A percentile compares a stretch with the other conserved stretches of the same genome.
Conservation (phyloP, 495 filamentous ascomycete genomes). For the Podospora pseudoanserina region DNA sequence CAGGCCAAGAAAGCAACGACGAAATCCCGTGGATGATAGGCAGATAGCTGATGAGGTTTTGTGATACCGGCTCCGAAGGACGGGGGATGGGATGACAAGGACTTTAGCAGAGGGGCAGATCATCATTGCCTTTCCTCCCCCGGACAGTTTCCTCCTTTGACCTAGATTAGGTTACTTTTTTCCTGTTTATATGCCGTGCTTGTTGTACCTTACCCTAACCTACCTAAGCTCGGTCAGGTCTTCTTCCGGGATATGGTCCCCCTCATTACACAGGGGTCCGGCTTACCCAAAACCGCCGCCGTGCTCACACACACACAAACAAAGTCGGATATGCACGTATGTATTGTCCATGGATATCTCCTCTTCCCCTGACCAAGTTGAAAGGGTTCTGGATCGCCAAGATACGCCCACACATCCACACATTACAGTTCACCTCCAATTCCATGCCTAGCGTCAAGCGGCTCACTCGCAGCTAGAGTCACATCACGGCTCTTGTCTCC, state of each 20-base stretch:
- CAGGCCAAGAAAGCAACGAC: conserved; percentile 1
- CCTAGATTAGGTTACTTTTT: neutral
- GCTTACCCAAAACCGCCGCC: neutral
- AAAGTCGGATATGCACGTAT: neutral
- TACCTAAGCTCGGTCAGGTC: neutral
- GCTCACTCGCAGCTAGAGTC: neutral
- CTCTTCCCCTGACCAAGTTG: neutral
- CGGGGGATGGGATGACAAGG: neutral
- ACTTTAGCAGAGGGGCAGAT: neutral
- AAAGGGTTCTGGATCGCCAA: neutral
- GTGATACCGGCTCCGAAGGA: conserved; percentile 1
- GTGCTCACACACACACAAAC: neutral
- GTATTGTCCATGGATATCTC: neutral
- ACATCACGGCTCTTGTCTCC: neutral
- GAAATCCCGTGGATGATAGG: neutral
- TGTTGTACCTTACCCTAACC: neutral
- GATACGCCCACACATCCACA: neutral
- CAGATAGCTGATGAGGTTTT: neutral
- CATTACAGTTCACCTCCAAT: neutral
- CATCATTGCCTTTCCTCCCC: neutral
- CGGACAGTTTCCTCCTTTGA: neutral
- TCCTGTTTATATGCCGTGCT: neutral
- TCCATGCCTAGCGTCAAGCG: neutral
- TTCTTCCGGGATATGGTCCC: neutral
- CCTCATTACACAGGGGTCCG: neutral